Conservation (phyloP, 495 filamentous ascomycete genomes). For the Durotheca rogersii region DNA sequence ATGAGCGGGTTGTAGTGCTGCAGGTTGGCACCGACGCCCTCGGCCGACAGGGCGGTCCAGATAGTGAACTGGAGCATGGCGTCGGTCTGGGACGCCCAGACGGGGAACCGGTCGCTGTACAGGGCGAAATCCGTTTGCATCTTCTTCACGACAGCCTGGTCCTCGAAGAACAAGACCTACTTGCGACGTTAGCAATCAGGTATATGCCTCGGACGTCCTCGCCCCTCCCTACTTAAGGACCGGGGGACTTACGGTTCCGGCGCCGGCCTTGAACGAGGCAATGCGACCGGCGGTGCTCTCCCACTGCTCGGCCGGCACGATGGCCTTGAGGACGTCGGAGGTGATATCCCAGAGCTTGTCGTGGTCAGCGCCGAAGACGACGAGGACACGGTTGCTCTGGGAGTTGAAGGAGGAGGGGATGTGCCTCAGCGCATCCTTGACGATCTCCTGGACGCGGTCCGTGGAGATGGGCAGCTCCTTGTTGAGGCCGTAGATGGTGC, state of each 20-base stretch:
- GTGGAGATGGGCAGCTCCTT: conserved; percentile 55
- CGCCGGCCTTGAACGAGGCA: conserved; percentile 54
- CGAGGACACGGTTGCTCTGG: conserved; percentile 61
- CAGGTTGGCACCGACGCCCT: conserved; percentile 71
- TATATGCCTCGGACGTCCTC: too few species aligned
- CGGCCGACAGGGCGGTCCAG: conserved; percentile 67
- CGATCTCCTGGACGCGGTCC: conserved; percentile 56
- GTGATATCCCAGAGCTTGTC: conserved; percentile 65
- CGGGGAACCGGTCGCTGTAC: conserved; percentile 63
- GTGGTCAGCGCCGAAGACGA: conserved; percentile 63
- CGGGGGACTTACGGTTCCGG: conserved; percentile 53
- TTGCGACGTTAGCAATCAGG: background rate
- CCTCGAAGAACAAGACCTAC: conserved; percentile 66
- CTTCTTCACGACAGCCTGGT: conserved; percentile 49
- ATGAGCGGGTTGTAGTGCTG: conserved; percentile 75
- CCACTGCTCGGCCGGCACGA: conserved; percentile 57
- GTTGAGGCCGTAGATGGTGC: conserved; percentile 60
- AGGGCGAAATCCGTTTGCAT: conserved; percentile 55
- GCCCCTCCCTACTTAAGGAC: too few species aligned
- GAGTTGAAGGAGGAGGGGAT: conserved; percentile 66
- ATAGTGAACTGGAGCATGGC: conserved; percentile 68
- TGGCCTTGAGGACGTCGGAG: conserved; percentile 52
- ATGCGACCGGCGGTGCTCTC: conserved; percentile 50
- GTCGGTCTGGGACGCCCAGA: conserved; percentile 60
- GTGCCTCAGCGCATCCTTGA: conserved; percentile 54